These are phyloP conservation scores for Lyophyllum semitale DNA, from an alignment of 768 basidiomycete genomes.

Conservation along the genomic window DNA sequence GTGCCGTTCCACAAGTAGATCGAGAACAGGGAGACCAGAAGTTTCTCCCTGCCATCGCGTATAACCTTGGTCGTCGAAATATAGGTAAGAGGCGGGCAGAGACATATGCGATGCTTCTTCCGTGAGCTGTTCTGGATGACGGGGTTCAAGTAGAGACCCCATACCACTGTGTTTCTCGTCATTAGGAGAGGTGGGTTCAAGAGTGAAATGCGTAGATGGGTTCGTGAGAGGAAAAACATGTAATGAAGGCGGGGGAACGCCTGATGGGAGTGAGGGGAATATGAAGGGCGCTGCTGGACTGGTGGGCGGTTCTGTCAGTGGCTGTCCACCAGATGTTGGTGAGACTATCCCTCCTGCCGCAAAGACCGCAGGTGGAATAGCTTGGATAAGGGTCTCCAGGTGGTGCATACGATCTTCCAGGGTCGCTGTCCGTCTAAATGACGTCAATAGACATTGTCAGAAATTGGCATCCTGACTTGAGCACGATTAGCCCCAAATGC, in stretches of 20 bases:
- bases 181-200: constrained; percentile 37
- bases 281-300: constrained; percentile 30
- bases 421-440: constrained; percentile 70
- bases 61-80: constrained; percentile 86
- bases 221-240: constrained; percentile 79
- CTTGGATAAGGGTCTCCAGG: constrained; percentile 80
- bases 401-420: constrained; percentile 90
- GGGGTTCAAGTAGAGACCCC: constrained; percentile 42
- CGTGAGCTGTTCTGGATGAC: constrained; percentile 46
- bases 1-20: constrained; percentile 78
- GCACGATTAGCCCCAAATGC: neutral
- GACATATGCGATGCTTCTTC: constrained; percentile 67
- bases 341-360: constrained; percentile 52
- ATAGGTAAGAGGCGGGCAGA: constrained; percentile 77
- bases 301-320: constrained; percentile 25
- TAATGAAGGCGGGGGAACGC: constrained; percentile 78
- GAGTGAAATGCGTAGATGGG: constrained; percentile 77
- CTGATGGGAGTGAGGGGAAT: constrained; percentile 40
- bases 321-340: constrained; percentile 31
- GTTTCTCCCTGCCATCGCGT: constrained; percentile 93
- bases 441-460: constrained; percentile 7
- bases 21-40: constrained; percentile 86
- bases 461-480: neutral
- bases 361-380: constrained; percentile 81
- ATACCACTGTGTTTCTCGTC: constrained; percentile 43